Base-by-base conservation (phyloP, 495 filamentous ascomycete species). In the Podospora didyma region DNA sequence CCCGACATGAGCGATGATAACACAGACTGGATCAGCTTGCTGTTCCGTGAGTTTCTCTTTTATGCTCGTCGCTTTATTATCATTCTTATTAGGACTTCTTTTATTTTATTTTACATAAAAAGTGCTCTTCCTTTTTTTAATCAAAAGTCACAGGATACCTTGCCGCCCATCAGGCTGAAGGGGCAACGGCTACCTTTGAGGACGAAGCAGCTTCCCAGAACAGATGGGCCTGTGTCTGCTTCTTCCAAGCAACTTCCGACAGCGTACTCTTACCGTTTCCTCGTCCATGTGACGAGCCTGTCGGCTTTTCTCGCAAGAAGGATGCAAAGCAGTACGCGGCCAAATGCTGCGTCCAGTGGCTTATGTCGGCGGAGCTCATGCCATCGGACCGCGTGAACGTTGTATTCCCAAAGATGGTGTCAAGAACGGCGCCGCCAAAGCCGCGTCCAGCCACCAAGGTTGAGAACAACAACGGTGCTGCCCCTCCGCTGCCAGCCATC, bases 311-410 rank as follows among this genome's bases (percentile, higher is more conserved):
- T 22, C 62, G 60, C 23, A 77, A 77, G 60, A 77, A 73, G 59
- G 70, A 75, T 39, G 75, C 76, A 23, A 77, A 73, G 56, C 59
- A 66, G 46, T 78, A 76, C 56, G 76, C 76, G 1, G 74, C 74
- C 31, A 75, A 69, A 46, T 75, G 66, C 53, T 71, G 71, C 54
- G 31, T 72, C 35, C 63, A 73, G 24, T 76, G 68, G 70, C 70
- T 77, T 2, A 64, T 62, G 53, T 49, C 23, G 3, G 49, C 67
- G 7, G 53, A 57, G 9, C 53, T 62, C 47, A 69, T 74, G 59
- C 53, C 58, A 6, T 23, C 17, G 12, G 53, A 60, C 20, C 59
- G 62, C 20, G 22, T 46, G 26, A 64, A 35, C n/a, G 56, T 62
- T 5, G 14, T 35, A 12, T 61, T 63, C 35, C 53, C 24, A n/a